These are phyloP conservation scores for Termitomyces sp. DNA, from an alignment of 768 basidiomycete genomes.

Conservation along the genomic window DNA sequence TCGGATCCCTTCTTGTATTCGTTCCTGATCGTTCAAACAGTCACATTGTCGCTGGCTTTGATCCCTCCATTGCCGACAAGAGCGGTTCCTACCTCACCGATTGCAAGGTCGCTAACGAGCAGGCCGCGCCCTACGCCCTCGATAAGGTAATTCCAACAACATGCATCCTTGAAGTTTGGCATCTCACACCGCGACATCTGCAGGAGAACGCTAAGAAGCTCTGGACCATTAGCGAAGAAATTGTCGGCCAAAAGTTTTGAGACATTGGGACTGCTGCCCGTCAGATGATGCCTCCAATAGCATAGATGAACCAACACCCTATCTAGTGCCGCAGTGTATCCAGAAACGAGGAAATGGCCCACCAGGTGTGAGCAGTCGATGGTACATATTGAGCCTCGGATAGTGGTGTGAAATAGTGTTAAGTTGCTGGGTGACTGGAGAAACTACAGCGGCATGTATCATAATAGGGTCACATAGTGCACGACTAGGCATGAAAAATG, in stretches of 20 bases:
- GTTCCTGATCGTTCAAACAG: not conserved
- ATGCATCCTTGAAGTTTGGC: not conserved
- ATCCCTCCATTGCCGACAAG: conserved; percentile 6
- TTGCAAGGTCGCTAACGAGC: conserved; percentile 6
- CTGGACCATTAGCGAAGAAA: conserved; percentile 14
- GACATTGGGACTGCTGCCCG: too few relatives aligned
- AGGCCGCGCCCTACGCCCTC: conserved; percentile 4
- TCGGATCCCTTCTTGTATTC: not conserved
- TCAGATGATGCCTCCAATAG: not conserved
- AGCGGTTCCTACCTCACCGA: conserved; percentile 9
- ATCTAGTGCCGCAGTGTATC: too few relatives aligned
- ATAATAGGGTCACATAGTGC: too few relatives aligned
- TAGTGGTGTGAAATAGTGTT: too few relatives aligned
- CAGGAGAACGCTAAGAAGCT: conserved; percentile 11
- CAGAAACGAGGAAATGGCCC: too few relatives aligned
- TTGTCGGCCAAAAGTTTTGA: conserved; percentile 9
- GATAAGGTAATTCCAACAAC: not conserved
- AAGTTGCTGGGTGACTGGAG: too few relatives aligned
- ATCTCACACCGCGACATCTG: not conserved
- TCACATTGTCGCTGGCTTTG: conserved; percentile 8
- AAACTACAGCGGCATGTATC: too few relatives aligned
- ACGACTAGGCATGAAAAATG: too few relatives aligned
- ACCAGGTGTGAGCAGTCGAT: too few relatives aligned
- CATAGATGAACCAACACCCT: too few relatives aligned
- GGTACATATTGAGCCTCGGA: too few relatives aligned